These are phyloP conservation scores for Flaveria robusta DNA, from an alignment of 129 eudicot genomes.

Conservation along the genomic window DNA sequence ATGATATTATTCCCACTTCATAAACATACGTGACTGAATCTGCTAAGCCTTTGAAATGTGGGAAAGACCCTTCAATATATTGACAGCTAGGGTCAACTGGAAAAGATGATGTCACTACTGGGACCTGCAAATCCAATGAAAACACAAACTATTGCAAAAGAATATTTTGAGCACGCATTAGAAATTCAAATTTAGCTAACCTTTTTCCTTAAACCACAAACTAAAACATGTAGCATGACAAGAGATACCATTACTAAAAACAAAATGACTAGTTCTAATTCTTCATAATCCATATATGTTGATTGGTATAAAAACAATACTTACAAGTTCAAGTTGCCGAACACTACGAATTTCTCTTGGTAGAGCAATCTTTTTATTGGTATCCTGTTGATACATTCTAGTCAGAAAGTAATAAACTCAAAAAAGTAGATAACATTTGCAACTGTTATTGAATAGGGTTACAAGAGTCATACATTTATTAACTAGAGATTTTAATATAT, in stretches of 20 bases:
- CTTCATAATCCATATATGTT: conserved; percentile 4
- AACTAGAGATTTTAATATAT: not conserved
- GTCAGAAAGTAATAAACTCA: conserved; percentile 20
- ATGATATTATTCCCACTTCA: conserved; percentile 6
- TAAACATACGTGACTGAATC: conserved; percentile 84
- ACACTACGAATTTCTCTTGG: conserved; percentile 97
- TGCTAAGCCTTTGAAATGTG: conserved; percentile 84
- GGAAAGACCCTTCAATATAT: conserved; percentile 85
- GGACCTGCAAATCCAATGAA: conserved; percentile 63
- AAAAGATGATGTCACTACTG: conserved; percentile 80
- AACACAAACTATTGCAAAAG: conserved; percentile 9
- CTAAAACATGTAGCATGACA: conserved; percentile 3
- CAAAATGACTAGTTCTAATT: not conserved
- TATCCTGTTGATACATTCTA: conserved; percentile 58
- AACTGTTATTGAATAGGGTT: not conserved
- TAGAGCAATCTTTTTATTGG: conserved; percentile 68
- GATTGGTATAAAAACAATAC: conserved; percentile 16
- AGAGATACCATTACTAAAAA: not conserved
- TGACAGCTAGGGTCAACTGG: conserved; percentile 85
- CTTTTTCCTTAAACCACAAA: not conserved
- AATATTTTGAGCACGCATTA: not conserved
- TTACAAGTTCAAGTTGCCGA: conserved; percentile 87
- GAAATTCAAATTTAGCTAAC: not conserved
- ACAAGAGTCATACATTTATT: not conserved
- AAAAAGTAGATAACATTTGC: not conserved